phyloP scores from a whole-genome alignment of 352 stramenopile species.

The Globisporangium alternatum region DNA sequence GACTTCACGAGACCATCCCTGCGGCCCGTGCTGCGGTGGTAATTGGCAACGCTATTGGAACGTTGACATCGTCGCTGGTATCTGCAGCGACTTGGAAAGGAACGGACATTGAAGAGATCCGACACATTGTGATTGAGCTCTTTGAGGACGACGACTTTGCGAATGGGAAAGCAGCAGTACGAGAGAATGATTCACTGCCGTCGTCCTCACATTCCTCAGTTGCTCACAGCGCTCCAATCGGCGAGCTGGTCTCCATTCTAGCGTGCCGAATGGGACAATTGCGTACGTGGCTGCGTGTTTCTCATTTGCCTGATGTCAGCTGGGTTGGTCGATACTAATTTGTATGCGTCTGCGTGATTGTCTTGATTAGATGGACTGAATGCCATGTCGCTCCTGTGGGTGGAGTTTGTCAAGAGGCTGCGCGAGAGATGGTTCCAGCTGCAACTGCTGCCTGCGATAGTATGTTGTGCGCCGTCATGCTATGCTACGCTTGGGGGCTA shows the following conservation, averaged over 20 bases:
- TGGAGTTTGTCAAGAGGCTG: conserved; percentile 79
- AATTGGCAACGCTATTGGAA: conserved; percentile 66
- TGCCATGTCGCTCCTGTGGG: conserved; percentile 75
- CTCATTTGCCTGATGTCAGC: background rate
- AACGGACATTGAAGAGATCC: conserved; percentile 65
- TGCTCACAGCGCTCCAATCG: conserved; percentile 50
- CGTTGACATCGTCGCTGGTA: conserved; percentile 54
- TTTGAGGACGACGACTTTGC: conserved; percentile 45
- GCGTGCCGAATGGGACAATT: conserved; percentile 65
- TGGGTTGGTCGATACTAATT: background rate
- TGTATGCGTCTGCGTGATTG: background rate
- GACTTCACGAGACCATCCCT: conserved; percentile 52
- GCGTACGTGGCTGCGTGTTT: conserved; percentile 34
- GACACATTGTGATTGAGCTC: conserved; percentile 42
- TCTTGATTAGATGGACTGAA: conserved; percentile 55
- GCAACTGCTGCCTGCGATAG: conserved; percentile 68
- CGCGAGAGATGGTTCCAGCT: conserved; percentile 69
- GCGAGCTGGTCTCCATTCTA: conserved; percentile 67
- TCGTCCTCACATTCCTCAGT: conserved; percentile 8
- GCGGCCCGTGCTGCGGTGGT: conserved; percentile 70
- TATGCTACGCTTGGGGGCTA: background rate
- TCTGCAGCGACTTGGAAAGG: conserved; percentile 76
- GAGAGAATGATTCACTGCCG: background rate
- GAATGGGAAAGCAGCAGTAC: conserved; percentile 3
- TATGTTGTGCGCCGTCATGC: conserved; percentile 19